Evolutionary conservation across 1,284 basidiomycete species (phyloP), one percentile per base, ranked within the genome.

Genomic region (Rhizoctonia solani): DNA sequence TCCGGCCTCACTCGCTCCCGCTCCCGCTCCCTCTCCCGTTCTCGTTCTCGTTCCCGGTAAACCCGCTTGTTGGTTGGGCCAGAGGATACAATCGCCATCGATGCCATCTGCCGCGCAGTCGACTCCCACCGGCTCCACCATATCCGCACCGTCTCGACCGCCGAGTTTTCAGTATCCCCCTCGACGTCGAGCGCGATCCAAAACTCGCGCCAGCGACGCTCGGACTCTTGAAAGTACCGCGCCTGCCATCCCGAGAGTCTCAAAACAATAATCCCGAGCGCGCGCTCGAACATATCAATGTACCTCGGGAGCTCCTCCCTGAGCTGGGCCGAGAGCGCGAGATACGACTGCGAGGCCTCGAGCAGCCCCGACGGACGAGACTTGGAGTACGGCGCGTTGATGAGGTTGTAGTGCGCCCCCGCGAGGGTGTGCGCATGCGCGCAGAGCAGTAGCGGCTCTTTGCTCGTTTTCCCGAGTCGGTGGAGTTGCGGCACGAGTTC

Each of bases 181-280:
- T 90, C 88, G 9, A 90, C 86, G 39, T 84, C 80, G 46, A 92
- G 78, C 72, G 88, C 87, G 67, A 90, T 87, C 90, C 90, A 92
- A 19, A 92, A 77, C n/a, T 85, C 85, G 0, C 80, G 80, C 90
- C 90, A 92, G 41, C 81, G 77, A 55, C 84, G 83, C 46, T 82
- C 79, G 4, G 87, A 81, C 42, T 82, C 82, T 23, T 74, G 69
- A 78, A 84, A 92, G 72, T 87, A 89, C 16, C 76, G 74, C 1
- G 79, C 79, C 74, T 92, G 89, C 70, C 84, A 81, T 1, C 76
- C 74, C 0, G 82, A 81, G 19, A 90, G 77, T 37, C 82, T 78
- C 2, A 79, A 72, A 1, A 79, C 73, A 0, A 78, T 78, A 6
- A 69, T 58, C 32, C 66, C 69, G 32, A 89, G 78, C 13, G 88